Base-by-base conservation (phyloP, 2,329 filamentous ascomycete species). In the Apiospora hydei region DNA sequence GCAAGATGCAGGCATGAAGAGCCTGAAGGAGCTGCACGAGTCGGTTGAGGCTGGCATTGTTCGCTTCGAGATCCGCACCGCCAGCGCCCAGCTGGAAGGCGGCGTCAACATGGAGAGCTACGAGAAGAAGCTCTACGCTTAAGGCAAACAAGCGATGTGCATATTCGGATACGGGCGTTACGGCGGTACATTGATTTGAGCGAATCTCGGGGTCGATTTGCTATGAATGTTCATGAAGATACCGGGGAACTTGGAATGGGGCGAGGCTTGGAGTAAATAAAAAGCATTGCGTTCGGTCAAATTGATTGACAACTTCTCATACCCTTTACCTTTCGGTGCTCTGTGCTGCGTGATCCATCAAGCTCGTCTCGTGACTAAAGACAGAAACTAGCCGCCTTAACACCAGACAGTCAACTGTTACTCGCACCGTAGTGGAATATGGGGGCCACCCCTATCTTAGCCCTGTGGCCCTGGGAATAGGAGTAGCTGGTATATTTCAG, bases 111-210 rank as follows among this genome's bases (percentile, higher is more conserved):
- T 99, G 89, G 95, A 98, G 87, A 96, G 94, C 82, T 98, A 97
- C 83, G 96, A 98, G 88, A 99, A 99, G 93, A 99, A 98, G 90
- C 93, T 99, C 77, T 99, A 97, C 85, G 94, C 95, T 79, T 98
- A 91, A 78, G 30, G 4, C 21, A 14, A 41, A 64, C 2, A 10
- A 14, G 38, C 18, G 57, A n/a, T 21, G 10, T 64, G 30, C 38
- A 64, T 64, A 64, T 41, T n/a, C 6, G 53, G 34, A 41, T 41
- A 30, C 57, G 34, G 57, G 57, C 57, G 57, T 64, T 64, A 64
- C 21, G 57, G 57, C 18, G 57, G 57, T 21, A 41, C 57, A 64
- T 41, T 64, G 57, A 24, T 64, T 64, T 64, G 18, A 64, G 57
- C 57, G 57, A 64, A 41, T 64, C 57, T n/a, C 18, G 57, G 34